Base-by-base conservation (phyloP, 495 filamentous ascomycete species). In the Lophiotrema nucula region DNA sequence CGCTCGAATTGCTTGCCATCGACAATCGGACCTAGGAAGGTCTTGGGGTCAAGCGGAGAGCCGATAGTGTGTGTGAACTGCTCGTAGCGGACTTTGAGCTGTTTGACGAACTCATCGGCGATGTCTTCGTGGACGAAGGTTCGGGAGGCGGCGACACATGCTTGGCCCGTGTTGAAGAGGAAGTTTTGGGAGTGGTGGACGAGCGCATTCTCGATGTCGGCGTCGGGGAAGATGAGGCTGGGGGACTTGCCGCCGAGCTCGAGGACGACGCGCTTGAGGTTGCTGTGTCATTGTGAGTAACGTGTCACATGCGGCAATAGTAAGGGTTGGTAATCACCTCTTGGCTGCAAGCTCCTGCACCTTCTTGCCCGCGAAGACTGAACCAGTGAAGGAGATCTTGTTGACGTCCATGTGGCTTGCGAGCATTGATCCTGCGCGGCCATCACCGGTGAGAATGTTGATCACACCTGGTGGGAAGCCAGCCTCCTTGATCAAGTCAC, bases 171-270 rank as follows among this genome's bases (percentile, higher is more conserved):
- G 53, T 69, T 69, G 25, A 70, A 55, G 19, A 71, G 60, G 62
- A 64, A 64, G 41, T 64, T 64, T 19, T 50, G 48, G 23, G 51
- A 50, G 47, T 56, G 45, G 35, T 66, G 50, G 16, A 60, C 42
- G 2, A 70, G 55, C 11, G 64, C 69, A 46, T 71, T 71, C 37
- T 71, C 70, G 8, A 71, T 58, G 24, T 73, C 64, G 0, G 69
- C 70, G 50, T 73, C 70, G n/a, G 67, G 62, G 59, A 73, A 73
- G 35, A 73, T 66, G 16, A 73, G 25, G 5, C 60, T 59, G 12
- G 69, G 69, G 15, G 67, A 71, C 43, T 73, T 73, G n/a, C 70
- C 70, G 8, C 70, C 70, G 1, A 73, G 61, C 49, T 73, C 70
- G 6, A 73, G 51, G n/a, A 69, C 67, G 19, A 70, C 67, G 18